Evolutionary conservation across 2,329 filamentous ascomycete genomes (phyloP).

Genomic region (Magnaporthales sp.): DNA sequence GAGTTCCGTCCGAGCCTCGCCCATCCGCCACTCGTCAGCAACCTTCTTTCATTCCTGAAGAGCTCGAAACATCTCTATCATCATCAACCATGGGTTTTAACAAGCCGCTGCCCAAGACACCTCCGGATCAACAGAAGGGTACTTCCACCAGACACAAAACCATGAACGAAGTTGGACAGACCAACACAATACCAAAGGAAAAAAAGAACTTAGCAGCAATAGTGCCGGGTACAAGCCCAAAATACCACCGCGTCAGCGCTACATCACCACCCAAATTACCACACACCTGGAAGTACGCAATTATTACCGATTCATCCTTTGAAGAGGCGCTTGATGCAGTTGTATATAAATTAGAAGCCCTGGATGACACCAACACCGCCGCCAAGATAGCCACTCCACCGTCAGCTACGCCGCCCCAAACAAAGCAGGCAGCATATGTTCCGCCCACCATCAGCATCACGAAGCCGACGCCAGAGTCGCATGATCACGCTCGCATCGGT

Average conservation of each 20-base stretch:
- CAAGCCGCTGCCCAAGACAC: conserved; percentile 4
- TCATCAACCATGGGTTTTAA: not conserved
- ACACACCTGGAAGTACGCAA: conserved; percentile 13
- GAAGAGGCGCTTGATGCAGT: conserved; percentile 19
- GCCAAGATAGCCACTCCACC: not conserved
- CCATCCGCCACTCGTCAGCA: not conserved
- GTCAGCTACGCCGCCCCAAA: not conserved
- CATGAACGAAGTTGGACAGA: not conserved
- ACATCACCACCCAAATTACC: conserved; percentile 11
- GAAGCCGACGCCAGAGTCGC: not conserved
- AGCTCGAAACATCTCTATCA: not conserved
- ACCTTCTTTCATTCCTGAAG: conserved; percentile 1
- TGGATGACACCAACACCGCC: conserved; percentile 11
- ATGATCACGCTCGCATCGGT: not conserved
- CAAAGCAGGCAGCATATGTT: not conserved
- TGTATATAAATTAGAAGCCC: conserved; percentile 17
- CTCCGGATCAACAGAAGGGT: not conserved
- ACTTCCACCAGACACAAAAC: not conserved
- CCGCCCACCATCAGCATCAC: not conserved
- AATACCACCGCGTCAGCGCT: not conserved
- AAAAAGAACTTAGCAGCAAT: not conserved
- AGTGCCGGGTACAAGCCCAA: not conserved
- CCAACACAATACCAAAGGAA: not conserved
- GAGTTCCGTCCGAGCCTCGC: not conserved
- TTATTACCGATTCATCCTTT: conserved; percentile 16